Evolutionary conservation across 108 stramenopile genomes (phyloP).

Genomic region (Stephanodiscus minutulus): DNA sequence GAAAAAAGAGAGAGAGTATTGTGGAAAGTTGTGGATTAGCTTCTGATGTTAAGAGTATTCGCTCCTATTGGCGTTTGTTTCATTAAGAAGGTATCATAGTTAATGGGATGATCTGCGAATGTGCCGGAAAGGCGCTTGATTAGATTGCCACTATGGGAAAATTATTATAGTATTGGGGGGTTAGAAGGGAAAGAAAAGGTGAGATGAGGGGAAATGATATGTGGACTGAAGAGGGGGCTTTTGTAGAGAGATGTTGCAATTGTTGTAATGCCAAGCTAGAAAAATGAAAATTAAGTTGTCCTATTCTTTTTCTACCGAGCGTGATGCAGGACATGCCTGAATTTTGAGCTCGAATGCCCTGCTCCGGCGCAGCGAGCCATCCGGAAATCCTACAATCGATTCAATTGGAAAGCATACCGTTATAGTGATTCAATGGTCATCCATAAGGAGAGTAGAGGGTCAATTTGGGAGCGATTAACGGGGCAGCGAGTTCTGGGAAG

Average conservation of each 20-base stretch:
- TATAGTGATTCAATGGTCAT: neutral
- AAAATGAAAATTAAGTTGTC: too few species aligned
- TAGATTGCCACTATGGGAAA: too few species aligned
- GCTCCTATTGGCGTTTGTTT: conserved; percentile 16
- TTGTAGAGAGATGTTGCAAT: conserved; percentile 4
- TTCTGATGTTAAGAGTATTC: conserved; percentile 5
- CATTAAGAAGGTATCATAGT: too few species aligned
- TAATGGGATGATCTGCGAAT: neutral
- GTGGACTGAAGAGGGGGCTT: conserved; percentile 1
- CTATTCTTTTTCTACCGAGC: neutral
- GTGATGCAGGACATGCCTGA: neutral
- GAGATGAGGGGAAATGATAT: neutral
- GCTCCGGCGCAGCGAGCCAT: neutral
- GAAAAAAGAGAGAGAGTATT: conserved; percentile 15
- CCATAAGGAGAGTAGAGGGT: neutral
- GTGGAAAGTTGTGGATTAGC: conserved; percentile 18
- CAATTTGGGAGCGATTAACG: neutral
- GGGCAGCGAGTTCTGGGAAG: neutral
- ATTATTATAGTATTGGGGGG: conserved; percentile 2
- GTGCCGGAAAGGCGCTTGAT: too few species aligned
- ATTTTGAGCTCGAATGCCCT: too few species aligned
- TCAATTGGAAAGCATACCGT: too few species aligned
- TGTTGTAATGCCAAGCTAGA: conserved; percentile 4
- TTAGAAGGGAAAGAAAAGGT: neutral
- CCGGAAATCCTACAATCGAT: neutral